Conservation (phyloP, 2,329 filamentous ascomycete species). For the Dactylellina haptotyla region DNA sequence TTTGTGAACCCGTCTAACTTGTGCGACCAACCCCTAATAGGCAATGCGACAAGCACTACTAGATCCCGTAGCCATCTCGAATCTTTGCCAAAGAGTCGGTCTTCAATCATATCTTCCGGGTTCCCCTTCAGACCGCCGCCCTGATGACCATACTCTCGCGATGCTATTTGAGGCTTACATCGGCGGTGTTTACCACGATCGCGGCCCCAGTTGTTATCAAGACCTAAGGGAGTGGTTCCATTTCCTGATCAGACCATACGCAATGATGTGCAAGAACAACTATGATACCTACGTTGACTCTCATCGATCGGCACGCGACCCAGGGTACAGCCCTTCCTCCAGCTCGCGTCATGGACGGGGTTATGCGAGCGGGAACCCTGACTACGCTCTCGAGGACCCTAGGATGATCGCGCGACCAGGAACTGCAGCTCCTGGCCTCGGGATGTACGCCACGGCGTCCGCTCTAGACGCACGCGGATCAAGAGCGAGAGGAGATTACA, state of each 20-base stretch:
- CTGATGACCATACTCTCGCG: slow-evolving; percentile 53
- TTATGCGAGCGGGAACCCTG: background rate
- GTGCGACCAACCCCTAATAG: slow-evolving; percentile 14
- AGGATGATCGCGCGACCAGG: slow-evolving; percentile 34
- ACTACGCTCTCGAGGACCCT: slow-evolving; percentile 30
- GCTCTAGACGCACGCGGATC: background rate
- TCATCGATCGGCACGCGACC: background rate
- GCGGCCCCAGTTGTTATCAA: slow-evolving; percentile 43
- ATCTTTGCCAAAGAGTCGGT: slow-evolving; percentile 53
- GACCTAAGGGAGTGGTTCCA: slow-evolving; percentile 54
- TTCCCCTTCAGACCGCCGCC: slow-evolving; percentile 22
- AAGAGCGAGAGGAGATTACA: slow-evolving; percentile 11
- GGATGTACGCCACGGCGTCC: slow-evolving; percentile 10
- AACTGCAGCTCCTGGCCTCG: slow-evolving; percentile 30
- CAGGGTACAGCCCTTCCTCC: slow-evolving; percentile 2
- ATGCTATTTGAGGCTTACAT: slow-evolving; percentile 56
- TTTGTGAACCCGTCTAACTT: background rate
- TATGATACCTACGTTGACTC: slow-evolving; percentile 38
- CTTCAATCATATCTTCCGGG: slow-evolving; percentile 48
- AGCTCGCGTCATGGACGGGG: background rate
- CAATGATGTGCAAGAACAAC: slow-evolving; percentile 52
- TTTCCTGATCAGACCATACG: slow-evolving; percentile 54
- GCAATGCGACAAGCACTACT: slow-evolving; percentile 51
- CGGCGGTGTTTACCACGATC: slow-evolving; percentile 55
- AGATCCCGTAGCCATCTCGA: slow-evolving; percentile 52